Evolutionary conservation across 192 early-diverging fungal genomes (phyloP).

Genomic region (Linnemannia schmuckeri): DNA sequence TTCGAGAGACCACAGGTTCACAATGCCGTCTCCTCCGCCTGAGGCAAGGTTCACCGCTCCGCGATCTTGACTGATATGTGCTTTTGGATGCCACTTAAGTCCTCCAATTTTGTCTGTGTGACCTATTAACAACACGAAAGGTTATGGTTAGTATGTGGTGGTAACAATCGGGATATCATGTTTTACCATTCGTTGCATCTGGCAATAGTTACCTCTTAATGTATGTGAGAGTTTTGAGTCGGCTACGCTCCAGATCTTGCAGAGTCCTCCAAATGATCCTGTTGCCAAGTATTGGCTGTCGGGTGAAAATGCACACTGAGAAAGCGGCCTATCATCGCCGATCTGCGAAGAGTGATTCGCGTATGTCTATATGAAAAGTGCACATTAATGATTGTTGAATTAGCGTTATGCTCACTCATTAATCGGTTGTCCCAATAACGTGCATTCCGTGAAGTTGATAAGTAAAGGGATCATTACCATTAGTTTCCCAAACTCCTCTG

Average conservation of each 20-base stretch:
- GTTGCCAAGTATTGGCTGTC: slow-evolving; percentile 84
- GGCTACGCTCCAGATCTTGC: slow-evolving; percentile 92
- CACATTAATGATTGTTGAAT: not conserved
- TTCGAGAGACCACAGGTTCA: slow-evolving; percentile 89
- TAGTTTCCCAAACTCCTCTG: slow-evolving; percentile 79
- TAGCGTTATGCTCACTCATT: too few relatives aligned
- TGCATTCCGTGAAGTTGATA: too few relatives aligned
- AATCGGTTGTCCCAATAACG: too few relatives aligned
- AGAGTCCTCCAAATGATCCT: slow-evolving; percentile 86
- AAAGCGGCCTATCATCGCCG: slow-evolving; percentile 89
- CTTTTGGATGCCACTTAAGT: slow-evolving; percentile 88
- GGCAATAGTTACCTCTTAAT: slow-evolving; percentile 58
- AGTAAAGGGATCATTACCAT: slow-evolving; percentile 61
- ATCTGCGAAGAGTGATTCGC: slow-evolving; percentile 86
- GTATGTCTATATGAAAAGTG: slow-evolving; percentile 58
- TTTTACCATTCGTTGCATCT: not conserved
- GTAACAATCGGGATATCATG: not conserved
- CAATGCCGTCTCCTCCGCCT: slow-evolving; percentile 81
- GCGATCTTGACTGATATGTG: slow-evolving; percentile 70
- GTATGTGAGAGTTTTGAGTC: slow-evolving; percentile 70
- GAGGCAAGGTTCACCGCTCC: slow-evolving; percentile 84
- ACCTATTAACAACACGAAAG: slow-evolving; percentile 56
- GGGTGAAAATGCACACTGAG: slow-evolving; percentile 83
- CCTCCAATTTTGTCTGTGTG: slow-evolving; percentile 93
- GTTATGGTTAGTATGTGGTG: not conserved